phyloP scores from a whole-genome alignment of 140 eudicot genomes.

The Oenanthe javanica region DNA sequence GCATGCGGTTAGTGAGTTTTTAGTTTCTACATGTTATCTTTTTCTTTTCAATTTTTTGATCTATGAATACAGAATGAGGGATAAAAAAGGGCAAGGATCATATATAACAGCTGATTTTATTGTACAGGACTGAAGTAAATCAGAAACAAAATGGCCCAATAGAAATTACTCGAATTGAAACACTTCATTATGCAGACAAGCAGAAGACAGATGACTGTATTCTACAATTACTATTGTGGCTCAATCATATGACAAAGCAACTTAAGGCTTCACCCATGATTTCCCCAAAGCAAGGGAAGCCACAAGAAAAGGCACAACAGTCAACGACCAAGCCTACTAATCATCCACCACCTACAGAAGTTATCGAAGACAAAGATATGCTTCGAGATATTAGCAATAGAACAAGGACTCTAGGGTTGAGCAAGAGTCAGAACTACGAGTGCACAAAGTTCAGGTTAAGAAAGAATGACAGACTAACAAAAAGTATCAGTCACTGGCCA shows the following conservation, averaged over 20 bases:
- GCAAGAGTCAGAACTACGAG: slow-evolving; percentile 8
- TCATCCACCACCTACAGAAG: not conserved
- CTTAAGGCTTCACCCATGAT: slow-evolving; percentile 30
- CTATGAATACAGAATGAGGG: not conserved
- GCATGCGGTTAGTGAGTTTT: slow-evolving; percentile 50
- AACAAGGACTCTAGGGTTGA: slow-evolving; percentile 8
- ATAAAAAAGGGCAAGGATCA: not conserved
- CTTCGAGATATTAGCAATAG: slow-evolving; percentile 13
- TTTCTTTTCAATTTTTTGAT: not conserved
- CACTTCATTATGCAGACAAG: slow-evolving; percentile 84
- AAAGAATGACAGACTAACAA: slow-evolving; percentile 3
- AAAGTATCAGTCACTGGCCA: slow-evolving; percentile 5
- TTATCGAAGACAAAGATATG: slow-evolving; percentile 12
- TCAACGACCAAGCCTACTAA: not conserved
- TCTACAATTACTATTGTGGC: slow-evolving; percentile 71
- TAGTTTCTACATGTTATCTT: not conserved
- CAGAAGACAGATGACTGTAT: slow-evolving; percentile 58
- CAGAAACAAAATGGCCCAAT: slow-evolving; percentile 42
- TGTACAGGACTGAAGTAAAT: slow-evolving; percentile 57
- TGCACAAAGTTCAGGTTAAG: not conserved
- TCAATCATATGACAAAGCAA: slow-evolving; percentile 46
- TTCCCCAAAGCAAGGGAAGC: slow-evolving; percentile 18
- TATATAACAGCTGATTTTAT: not conserved
- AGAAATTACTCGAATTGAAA: slow-evolving; percentile 56
- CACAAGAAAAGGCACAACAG: slow-evolving; percentile 17